These are phyloP conservation scores for Tubosaeta sp. DNA, from an alignment of 768 basidiomycete genomes.

Conservation along the genomic window DNA sequence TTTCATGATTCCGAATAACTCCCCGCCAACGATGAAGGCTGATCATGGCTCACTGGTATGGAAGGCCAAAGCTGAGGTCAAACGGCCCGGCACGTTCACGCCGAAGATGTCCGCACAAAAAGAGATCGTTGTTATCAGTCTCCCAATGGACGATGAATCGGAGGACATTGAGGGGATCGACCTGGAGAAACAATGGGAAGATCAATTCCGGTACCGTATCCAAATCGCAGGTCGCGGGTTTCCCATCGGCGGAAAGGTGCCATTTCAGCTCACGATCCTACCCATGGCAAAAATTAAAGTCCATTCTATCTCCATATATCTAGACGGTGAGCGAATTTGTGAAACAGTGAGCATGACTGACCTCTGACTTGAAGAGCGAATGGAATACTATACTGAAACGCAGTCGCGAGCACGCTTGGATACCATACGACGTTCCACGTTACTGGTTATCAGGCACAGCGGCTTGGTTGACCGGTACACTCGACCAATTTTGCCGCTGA, in stretches of 20 bases:
- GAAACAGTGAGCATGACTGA: not conserved
- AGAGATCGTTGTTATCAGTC: slow-evolving; percentile 72
- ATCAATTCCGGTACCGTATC: slow-evolving; percentile 78
- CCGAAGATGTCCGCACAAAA: slow-evolving; percentile 62
- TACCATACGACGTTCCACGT: slow-evolving; percentile 51
- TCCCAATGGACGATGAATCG: slow-evolving; percentile 42
- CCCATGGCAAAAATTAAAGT: slow-evolving; percentile 83
- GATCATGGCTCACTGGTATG: slow-evolving; percentile 77
- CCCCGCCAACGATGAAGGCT: slow-evolving; percentile 73
- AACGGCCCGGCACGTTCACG: slow-evolving; percentile 77
- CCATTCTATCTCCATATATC: slow-evolving; percentile 60
- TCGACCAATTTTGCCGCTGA: slow-evolving; percentile 71
- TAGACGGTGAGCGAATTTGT: slow-evolving; percentile 69
- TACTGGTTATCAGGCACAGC: slow-evolving; percentile 56
- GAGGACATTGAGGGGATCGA: slow-evolving; percentile 78
- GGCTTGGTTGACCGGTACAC: slow-evolving; percentile 41
- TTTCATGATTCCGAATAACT: slow-evolving; percentile 74
- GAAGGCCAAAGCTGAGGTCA: slow-evolving; percentile 75
- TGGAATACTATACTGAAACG: slow-evolving; percentile 74
- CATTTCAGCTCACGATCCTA: slow-evolving; percentile 75
- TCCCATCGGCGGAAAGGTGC: slow-evolving; percentile 77
- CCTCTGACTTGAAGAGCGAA: slow-evolving; percentile 52
- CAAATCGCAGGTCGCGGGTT: slow-evolving; percentile 71
- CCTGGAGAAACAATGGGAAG: slow-evolving; percentile 89
- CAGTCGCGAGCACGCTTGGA: slow-evolving; percentile 69